Evolutionary conservation across 371 early-diverging fungal species (phyloP).

Genomic region (Mortierella sp.): DNA sequence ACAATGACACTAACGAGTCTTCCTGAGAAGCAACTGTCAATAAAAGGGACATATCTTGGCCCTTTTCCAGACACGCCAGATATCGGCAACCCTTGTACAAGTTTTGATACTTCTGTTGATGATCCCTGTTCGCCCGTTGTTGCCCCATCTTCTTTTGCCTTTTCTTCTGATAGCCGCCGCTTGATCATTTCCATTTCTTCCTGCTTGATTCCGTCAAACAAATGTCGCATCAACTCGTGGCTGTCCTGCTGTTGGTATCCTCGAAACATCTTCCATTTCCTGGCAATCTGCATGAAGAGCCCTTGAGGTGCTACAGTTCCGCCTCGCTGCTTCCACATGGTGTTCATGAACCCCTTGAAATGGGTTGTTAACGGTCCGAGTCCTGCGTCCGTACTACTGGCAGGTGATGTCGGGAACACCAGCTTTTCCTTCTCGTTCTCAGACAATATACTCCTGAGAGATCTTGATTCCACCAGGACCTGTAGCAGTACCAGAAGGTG

Average conservation of each 20-base stretch:
- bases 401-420: constrained; percentile 30
- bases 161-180: constrained; percentile 17
- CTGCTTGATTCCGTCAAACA: constrained; percentile 68
- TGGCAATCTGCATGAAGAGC: constrained; percentile 60
- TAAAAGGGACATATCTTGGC: constrained; percentile 61
- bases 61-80: neutral
- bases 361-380: constrained; percentile 44
- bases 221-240: constrained; percentile 71
- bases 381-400: constrained; percentile 37
- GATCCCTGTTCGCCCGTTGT: neutral
- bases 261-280: constrained; percentile 64
- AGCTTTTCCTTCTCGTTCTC: constrained; percentile 6
- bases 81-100: neutral
- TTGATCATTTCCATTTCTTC: constrained; percentile 59
- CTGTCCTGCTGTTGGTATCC: constrained; percentile 71
- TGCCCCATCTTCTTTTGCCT: neutral
- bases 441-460: constrained; percentile 32
- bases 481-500: too few relatives aligned
- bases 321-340: constrained; percentile 51
- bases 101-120: neutral
- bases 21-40: constrained; percentile 72
- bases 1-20: constrained; percentile 68
- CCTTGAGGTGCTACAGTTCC: constrained; percentile 58
- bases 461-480: constrained; percentile 38
- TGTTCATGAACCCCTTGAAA: constrained; percentile 39